Conservation (phyloP, 2,329 filamentous ascomycete species). For the Penicillium sp. region DNA sequence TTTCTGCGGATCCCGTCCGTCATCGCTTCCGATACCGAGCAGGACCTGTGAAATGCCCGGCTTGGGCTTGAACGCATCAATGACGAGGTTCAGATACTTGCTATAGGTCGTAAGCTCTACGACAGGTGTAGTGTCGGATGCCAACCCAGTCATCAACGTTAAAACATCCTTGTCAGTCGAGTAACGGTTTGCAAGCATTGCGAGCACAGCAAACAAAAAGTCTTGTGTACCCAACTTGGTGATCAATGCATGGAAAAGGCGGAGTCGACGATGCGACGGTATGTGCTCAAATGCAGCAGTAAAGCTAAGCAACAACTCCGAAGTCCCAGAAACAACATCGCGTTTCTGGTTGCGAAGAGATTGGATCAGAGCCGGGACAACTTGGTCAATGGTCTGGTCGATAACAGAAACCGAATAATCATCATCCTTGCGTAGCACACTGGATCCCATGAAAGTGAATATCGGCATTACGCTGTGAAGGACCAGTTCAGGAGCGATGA, state of each 20-base stretch:
- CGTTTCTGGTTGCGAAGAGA: slow-evolving; percentile 74
- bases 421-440: slow-evolving; percentile 83
- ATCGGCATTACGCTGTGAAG: slow-evolving; percentile 98
- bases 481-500: slow-evolving; percentile 81
- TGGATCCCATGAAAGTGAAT: slow-evolving; percentile 95
- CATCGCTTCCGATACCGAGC: slow-evolving; percentile 53
- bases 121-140: slow-evolving; percentile 64
- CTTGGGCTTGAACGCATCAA: slow-evolving; percentile 69
- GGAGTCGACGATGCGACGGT: slow-evolving; percentile 73
- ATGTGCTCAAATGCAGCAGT: slow-evolving; percentile 96
- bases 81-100: slow-evolving; percentile 68
- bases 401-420: slow-evolving; percentile 97
- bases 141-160: slow-evolving; percentile 68
- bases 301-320: slow-evolving; percentile 90
- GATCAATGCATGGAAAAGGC: slow-evolving; percentile 77
- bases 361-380: slow-evolving; percentile 83
- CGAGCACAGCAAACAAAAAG: slow-evolving; percentile 78
- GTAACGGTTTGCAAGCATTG: slow-evolving; percentile 87
- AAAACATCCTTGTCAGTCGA: slow-evolving; percentile 67
- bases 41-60: slow-evolving; percentile 67
- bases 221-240: slow-evolving; percentile 79
- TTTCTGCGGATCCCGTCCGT: slow-evolving; percentile 45
- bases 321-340: slow-evolving; percentile 71
- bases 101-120: slow-evolving; percentile 69
- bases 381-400: slow-evolving; percentile 85